Evolutionary conservation across 306 rosid species (phyloP), one percentile per base, ranked within the genome.

Genomic region (Abrus precatorius): DNA sequence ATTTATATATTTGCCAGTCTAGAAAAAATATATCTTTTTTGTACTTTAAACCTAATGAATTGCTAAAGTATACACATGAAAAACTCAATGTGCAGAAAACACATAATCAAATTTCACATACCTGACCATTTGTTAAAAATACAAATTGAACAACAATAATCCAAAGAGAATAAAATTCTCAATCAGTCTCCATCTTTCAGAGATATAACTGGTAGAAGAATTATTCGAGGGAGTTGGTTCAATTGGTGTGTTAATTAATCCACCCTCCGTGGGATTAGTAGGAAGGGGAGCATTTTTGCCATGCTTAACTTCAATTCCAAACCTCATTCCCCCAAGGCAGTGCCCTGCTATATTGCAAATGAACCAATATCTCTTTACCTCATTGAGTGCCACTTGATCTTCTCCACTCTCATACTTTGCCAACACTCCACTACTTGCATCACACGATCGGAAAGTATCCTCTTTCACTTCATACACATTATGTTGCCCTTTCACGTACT

Each of bases 291-390:
- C 9, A 56, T 64, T 83, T 73, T 5, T 74, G 34, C 40, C 63
- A 8, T 41, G 9, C 28, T 57, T 76, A 0, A 76, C 85, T 71
- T 64, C 27, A 65, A 85, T 72, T n/a, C 85, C 83, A 85, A 85
- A 85, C 34, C 88, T 81, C 88, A 85, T 85, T 27, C 88, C 88
- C n/a, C 88, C 85, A 76, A 76, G 83, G 55, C 88, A 85, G 43
- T 85, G 88, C 0, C 88, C 88, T 14, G 59, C 69, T n/a, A 85
- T 29, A 54, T 81, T 81, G 72, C 88, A 85, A 71, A 85, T 76
- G 80, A 85, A 85, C 83, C 85, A 85, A 71, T 85, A 81, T 64
- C 4, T 76, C 73, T 72, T 85, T 12, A 72, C 68, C 56, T 81
- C 53, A 38, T 47, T 69, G 2, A 84, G 85, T 50, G 10, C 27